phyloP scores from a whole-genome alignment of 2,329 filamentous ascomycete genomes.

The Gnomoniopsis smithogilvyi region DNA sequence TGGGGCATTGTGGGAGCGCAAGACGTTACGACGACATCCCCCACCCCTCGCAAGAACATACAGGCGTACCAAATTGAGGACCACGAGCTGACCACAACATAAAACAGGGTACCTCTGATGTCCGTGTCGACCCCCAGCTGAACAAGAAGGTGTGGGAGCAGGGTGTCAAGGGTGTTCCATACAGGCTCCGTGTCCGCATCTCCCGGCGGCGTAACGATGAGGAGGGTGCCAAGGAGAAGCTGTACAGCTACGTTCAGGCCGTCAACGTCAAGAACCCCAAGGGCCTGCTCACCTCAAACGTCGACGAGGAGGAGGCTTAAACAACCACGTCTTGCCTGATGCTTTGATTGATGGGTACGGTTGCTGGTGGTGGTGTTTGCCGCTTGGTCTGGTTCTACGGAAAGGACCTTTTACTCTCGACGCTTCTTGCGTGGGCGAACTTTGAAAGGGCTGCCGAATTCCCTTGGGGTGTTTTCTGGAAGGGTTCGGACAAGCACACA shows the following conservation, averaged over 20 bases:
- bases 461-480: conserved; percentile 13
- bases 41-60: neutral
- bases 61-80: neutral
- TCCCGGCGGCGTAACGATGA: conserved; percentile 99
- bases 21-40: neutral
- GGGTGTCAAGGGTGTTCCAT: conserved; percentile 98
- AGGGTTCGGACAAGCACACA: conserved; percentile 22
- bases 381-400: neutral
- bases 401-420: neutral
- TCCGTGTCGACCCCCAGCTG: conserved; percentile 95
- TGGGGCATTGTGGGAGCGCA: neutral
- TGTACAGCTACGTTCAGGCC: conserved; percentile 99
- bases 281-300: conserved; percentile 89
- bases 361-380: conserved; percentile 17
- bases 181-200: conserved; percentile 96
- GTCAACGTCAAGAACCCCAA: conserved; percentile 99
- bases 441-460: conserved; percentile 23
- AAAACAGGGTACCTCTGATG: conserved; percentile 84
- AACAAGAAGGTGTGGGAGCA: conserved; percentile 99
- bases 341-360: conserved; percentile 21
- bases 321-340: neutral
- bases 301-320: conserved; percentile 70
- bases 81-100: conserved; percentile 7
- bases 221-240: conserved; percentile 98
- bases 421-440: conserved; percentile 17